These are phyloP conservation scores for Erysimum cheiranthoides DNA, from an alignment of 345 rosid species.

Conservation along the genomic window DNA sequence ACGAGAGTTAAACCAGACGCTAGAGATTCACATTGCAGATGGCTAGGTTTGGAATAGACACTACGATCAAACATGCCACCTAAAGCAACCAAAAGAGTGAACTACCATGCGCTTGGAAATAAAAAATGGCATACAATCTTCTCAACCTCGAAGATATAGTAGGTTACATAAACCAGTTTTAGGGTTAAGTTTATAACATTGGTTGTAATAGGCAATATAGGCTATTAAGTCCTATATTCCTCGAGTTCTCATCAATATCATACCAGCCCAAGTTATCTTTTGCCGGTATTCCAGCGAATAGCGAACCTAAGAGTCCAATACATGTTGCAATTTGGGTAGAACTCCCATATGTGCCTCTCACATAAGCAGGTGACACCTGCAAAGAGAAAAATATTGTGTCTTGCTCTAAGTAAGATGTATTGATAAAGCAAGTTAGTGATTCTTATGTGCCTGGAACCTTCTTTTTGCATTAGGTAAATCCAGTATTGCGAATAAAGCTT, in stretches of 20 bases:
- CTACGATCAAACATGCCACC: conserved; percentile 20
- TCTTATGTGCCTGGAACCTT: conserved; percentile 12
- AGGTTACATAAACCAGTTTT: conserved; percentile 23
- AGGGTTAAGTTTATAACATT: conserved; percentile 13
- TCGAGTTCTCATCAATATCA: conserved; percentile 41
- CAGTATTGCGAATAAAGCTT: conserved; percentile 25
- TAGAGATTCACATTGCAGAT: conserved; percentile 3
- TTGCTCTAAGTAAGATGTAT: conserved; percentile 12
- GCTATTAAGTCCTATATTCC: background rate
- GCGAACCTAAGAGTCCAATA: conserved; percentile 77
- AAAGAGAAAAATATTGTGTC: conserved; percentile 23
- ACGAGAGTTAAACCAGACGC: conserved; percentile 20
- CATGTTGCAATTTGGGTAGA: conserved; percentile 82
- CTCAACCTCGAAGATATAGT: conserved; percentile 11
- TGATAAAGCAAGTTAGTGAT: conserved; percentile 6
- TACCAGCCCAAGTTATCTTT: conserved; percentile 78
- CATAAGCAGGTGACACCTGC: conserved; percentile 90
- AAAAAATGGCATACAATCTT: conserved; percentile 19
- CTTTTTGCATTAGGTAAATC: conserved; percentile 15
- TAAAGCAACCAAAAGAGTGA: conserved; percentile 24
- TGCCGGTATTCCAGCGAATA: conserved; percentile 79
- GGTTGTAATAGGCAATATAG: conserved; percentile 22
- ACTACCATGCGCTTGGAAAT: conserved; percentile 25
- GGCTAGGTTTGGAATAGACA: conserved; percentile 5
- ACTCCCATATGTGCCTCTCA: conserved; percentile 94